A percentile compares a stretch with the other conserved stretches of the same genome.
Conservation (phyloP, 2,329 filamentous ascomycete genomes). For the Rutstroemia sp. region DNA sequence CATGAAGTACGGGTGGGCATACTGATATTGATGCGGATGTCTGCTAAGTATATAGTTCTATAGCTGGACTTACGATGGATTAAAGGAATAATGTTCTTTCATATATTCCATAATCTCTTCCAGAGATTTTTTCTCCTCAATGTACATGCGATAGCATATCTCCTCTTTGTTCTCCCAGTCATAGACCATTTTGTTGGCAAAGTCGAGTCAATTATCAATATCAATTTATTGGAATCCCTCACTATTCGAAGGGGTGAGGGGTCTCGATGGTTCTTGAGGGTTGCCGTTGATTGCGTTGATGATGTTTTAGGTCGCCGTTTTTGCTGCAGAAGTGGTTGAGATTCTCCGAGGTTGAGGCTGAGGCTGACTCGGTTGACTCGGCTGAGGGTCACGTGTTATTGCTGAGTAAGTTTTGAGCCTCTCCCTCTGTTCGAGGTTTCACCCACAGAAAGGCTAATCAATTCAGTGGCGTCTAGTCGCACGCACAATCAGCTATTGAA, state of each 20-base stretch:
- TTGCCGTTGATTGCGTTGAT: conserved; percentile 8
- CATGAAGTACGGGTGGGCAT: conserved; percentile 18
- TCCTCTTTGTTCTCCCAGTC: conserved; percentile 61
- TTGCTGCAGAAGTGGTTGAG: neutral
- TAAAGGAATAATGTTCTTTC: conserved; percentile 54
- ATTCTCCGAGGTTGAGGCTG: too few species aligned
- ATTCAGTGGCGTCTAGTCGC: too few species aligned
- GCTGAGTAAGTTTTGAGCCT: too few species aligned
- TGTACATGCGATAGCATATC: conserved; percentile 65
- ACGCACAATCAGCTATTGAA: too few species aligned
- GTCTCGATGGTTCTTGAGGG: conserved; percentile 6
- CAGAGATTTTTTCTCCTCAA: conserved; percentile 64
- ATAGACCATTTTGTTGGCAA: conserved; percentile 37
- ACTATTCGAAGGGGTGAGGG: neutral
- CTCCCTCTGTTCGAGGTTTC: too few species aligned
- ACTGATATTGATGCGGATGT: conserved; percentile 16
- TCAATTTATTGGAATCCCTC: neutral
- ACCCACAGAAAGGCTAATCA: too few species aligned
- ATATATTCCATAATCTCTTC: conserved; percentile 70
- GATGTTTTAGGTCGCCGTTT: conserved; percentile 9
- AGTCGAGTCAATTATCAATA: neutral
- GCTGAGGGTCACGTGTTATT: too few species aligned
- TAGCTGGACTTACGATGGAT: conserved; percentile 8
- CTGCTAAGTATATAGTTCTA: conserved; percentile 10
- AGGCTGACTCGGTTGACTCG: too few species aligned